phyloP scores from a whole-genome alignment of 768 basidiomycete genomes.

The Megacollybia marginata region DNA sequence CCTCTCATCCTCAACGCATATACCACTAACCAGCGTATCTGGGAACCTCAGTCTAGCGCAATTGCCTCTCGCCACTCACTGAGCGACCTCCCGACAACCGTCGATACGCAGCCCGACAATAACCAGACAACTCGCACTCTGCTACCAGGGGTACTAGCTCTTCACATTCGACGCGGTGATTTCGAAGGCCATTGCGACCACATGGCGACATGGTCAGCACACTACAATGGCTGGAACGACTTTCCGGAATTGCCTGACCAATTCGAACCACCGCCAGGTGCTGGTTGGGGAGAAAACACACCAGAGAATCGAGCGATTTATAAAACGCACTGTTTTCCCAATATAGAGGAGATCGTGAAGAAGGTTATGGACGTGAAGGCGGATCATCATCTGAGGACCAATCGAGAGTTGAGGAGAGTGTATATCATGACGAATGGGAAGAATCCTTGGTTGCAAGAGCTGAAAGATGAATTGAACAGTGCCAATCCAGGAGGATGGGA shows the following conservation, averaged over 20 bases:
- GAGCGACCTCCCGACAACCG: not conserved
- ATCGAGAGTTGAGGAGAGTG: conserved; percentile 32
- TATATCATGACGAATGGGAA: conserved; percentile 65
- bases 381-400: conserved; percentile 17
- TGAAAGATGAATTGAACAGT: conserved; percentile 29
- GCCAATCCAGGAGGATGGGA: conserved; percentile 34
- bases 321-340: conserved; percentile 46
- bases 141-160: conserved; percentile 38
- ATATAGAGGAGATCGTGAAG: conserved; percentile 39
- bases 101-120: not conserved
- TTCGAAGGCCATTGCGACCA: conserved; percentile 39
- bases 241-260: conserved; percentile 44
- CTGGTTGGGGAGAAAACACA: conserved; percentile 2
- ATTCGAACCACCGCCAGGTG: conserved; percentile 17
- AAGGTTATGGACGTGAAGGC: conserved; percentile 14
- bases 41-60: conserved; percentile 18
- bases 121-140: not conserved
- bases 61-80: not conserved
- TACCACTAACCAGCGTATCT: conserved; percentile 33
- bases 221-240: conserved; percentile 45
- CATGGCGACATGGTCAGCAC: conserved; percentile 30
- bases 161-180: conserved; percentile 55
- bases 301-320: conserved; percentile 19
- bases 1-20: conserved; percentile 43
- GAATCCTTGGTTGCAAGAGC: conserved; percentile 36